These are phyloP conservation scores for Petunia hybrid DNA, from an alignment of 305 asterid genomes.

Conservation along the genomic window DNA sequence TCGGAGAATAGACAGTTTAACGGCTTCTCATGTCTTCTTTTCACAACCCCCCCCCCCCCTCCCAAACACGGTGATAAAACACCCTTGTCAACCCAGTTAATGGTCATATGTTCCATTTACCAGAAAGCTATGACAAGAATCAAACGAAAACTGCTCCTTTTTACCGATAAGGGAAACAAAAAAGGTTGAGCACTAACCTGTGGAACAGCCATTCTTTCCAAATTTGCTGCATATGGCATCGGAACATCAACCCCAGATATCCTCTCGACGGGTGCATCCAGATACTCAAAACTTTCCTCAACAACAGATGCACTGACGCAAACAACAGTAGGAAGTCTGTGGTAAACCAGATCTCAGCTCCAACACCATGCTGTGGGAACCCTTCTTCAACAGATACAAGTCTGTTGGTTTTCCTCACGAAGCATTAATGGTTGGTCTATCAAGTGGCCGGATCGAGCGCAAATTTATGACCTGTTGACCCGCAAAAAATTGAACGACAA, in stretches of 20 bases:
- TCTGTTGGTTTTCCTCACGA: conserved; percentile 90
- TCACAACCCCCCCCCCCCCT: neutral
- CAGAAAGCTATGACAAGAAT: neutral
- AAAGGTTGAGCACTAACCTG: conserved; percentile 58
- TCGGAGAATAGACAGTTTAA: neutral
- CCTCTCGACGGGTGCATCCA: conserved; percentile 96
- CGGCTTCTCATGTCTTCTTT: neutral
- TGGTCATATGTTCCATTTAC: neutral
- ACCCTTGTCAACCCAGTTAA: neutral
- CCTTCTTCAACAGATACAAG: conserved; percentile 91
- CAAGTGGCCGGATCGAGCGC: conserved; percentile 90
- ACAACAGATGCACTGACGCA: conserved; percentile 74
- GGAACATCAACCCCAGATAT: conserved; percentile 98
- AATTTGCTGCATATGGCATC: conserved; percentile 90
- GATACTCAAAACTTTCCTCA: conserved; percentile 89
- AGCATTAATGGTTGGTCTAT: conserved; percentile 77
- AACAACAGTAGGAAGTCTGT: conserved; percentile 28
- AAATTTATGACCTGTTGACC: conserved; percentile 74
- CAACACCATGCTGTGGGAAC: conserved; percentile 88
- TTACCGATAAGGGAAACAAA: conserved; percentile 23
- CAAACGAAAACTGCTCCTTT: neutral
- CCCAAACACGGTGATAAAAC: neutral
- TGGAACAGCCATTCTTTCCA: conserved; percentile 91
- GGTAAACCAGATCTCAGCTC: conserved; percentile 88
- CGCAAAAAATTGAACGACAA: neutral